Conservation (phyloP, 2,329 filamentous ascomycete genomes). For the Ophiosphaerella korrae region DNA sequence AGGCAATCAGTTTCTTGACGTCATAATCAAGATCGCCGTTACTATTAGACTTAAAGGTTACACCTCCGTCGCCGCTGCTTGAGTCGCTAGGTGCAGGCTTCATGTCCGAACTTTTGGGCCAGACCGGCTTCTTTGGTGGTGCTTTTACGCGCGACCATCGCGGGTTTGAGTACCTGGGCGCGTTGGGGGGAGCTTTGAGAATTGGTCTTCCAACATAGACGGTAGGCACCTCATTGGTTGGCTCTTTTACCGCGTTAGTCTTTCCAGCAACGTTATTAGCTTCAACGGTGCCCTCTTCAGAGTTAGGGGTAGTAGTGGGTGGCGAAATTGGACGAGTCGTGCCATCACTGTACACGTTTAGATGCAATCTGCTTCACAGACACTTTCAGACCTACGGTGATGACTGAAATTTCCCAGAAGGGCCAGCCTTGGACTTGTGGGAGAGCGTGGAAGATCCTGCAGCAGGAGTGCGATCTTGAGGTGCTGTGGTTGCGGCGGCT, state of each 20-base stretch:
- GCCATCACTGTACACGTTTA: too few relatives aligned
- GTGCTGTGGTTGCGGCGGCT: slow-evolving; percentile 1
- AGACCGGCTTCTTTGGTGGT: slow-evolving; percentile 16
- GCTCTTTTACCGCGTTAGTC: background rate
- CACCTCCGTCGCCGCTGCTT: slow-evolving; percentile 27
- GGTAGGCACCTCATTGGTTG: background rate
- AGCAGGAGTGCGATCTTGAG: too few relatives aligned
- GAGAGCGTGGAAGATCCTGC: slow-evolving; percentile 9
- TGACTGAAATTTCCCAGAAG: background rate
- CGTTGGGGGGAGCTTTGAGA: background rate
- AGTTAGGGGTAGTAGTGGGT: slow-evolving; percentile 3
- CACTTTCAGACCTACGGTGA: slow-evolving; percentile 13
- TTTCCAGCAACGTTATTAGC: background rate
- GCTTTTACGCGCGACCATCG: slow-evolving; percentile 14
- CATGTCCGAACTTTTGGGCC: slow-evolving; percentile 40
- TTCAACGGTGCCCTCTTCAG: background rate
- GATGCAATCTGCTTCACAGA: too few relatives aligned
- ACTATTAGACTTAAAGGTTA: slow-evolving; percentile 31
- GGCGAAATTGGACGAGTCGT: background rate
- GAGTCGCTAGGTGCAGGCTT: slow-evolving; percentile 14
- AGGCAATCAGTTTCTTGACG: slow-evolving; percentile 48
- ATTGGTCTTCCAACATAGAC: slow-evolving; percentile 1
- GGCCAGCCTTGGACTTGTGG: slow-evolving; percentile 6
- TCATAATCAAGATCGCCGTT: slow-evolving; percentile 42
- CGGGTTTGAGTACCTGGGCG: slow-evolving; percentile 15